Evolutionary conservation across 805 yeast genomes (phyloP).

Genomic region (Wickerhamiella siamensis): DNA sequence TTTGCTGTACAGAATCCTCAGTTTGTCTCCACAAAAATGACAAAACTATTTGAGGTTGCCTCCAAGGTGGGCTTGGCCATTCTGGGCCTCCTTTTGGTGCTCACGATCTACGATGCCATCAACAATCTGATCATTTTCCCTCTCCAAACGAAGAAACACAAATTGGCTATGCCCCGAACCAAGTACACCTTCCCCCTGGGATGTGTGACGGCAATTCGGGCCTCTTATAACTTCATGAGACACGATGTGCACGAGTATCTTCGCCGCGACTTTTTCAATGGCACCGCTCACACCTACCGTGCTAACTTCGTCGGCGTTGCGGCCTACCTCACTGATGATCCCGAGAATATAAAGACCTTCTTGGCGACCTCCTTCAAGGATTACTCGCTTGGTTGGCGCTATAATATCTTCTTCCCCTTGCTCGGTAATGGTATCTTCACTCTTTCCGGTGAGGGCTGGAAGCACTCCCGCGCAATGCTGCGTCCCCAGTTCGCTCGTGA

Average conservation of each 20-base stretch:
- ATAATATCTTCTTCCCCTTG: conserved; percentile 17
- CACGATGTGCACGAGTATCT: conserved; percentile 3
- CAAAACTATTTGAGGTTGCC: neutral
- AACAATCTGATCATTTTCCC: neutral
- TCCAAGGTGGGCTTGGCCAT: neutral
- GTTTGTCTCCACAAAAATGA: neutral
- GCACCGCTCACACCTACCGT: neutral
- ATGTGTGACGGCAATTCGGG: neutral
- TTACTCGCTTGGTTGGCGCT: conserved; percentile 21
- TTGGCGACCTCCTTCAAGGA: conserved; percentile 24
- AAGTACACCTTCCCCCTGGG: neutral
- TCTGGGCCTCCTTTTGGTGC: neutral
- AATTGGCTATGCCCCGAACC: neutral
- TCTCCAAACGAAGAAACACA: neutral
- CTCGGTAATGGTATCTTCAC: conserved; percentile 27
- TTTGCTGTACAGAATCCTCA: no score
- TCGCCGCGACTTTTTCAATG: neutral
- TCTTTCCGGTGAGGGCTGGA: conserved; percentile 25
- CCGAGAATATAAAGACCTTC: conserved; percentile 24
- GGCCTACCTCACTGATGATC: conserved; percentile 18
- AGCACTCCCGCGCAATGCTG: conserved; percentile 23
- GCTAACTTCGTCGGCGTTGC: neutral
- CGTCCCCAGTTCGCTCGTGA: conserved; percentile 25
- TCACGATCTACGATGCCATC: neutral
- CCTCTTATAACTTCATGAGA: neutral